Percentiles rank a stretch among this genome's conserved stretches.
Conservation (phyloP, 73 alveolate species). For the Tetrahymena elliotti region DNA sequence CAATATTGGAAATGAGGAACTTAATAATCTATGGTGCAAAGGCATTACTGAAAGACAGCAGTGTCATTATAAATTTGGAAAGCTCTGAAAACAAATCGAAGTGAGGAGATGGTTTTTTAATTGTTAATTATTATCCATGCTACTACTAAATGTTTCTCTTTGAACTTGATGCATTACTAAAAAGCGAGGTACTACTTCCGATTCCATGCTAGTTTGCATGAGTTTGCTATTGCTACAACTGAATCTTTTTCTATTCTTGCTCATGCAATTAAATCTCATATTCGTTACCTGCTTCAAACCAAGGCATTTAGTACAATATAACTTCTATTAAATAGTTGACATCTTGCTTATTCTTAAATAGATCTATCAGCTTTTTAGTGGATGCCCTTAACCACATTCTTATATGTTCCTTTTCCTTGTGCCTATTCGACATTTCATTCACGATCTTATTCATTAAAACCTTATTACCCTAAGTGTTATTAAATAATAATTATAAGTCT, state of each 20-base stretch:
- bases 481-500: background rate
- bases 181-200: background rate
- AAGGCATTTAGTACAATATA: background rate
- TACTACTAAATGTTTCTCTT: background rate
- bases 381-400: background rate
- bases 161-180: background rate
- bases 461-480: background rate
- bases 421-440: background rate
- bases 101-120: background rate
- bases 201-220: background rate
- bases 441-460: background rate
- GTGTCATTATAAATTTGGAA: background rate
- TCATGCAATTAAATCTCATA: background rate
- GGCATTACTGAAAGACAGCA: constrained; percentile 1
- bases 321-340: background rate
- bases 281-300: constrained; percentile 1
- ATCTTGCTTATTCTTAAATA: background rate
- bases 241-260: background rate
- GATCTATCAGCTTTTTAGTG: constrained; percentile 1
- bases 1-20: background rate
- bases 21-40: background rate
- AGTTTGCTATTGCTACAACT: background rate
- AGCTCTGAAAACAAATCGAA: background rate
- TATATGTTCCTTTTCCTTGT: background rate
- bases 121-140: background rate